Evolutionary conservation across 108 stramenopile species (phyloP).

Genomic region (Skeletonema menzelii): DNA sequence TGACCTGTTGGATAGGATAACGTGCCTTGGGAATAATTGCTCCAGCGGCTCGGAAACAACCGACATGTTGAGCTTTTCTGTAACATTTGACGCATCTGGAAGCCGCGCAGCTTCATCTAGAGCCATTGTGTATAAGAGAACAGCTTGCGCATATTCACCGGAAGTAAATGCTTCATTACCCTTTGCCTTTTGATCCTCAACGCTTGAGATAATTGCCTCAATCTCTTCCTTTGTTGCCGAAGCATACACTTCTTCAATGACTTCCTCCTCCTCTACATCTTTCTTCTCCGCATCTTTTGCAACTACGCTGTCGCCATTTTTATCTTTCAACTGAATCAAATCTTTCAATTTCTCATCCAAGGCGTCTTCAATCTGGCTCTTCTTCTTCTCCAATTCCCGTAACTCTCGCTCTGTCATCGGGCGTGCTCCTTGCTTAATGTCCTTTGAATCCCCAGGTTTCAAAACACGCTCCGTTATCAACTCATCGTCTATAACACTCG

Average conservation of each 20-base stretch:
- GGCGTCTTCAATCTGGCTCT: slow-evolving; percentile 51
- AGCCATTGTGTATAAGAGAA: slow-evolving; percentile 81
- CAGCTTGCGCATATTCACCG: slow-evolving; percentile 90
- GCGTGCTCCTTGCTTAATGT: slow-evolving; percentile 44
- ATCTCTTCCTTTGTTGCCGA: slow-evolving; percentile 68
- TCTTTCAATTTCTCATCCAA: slow-evolving; percentile 68
- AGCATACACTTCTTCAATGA: slow-evolving; percentile 69
- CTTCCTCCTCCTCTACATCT: slow-evolving; percentile 50
- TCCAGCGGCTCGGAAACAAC: background rate
- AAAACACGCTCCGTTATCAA: slow-evolving; percentile 74
- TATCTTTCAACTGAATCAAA: slow-evolving; percentile 47
- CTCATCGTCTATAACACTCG: slow-evolving; percentile 61
- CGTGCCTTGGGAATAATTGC: slow-evolving; percentile 72
- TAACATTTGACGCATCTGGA: slow-evolving; percentile 53
- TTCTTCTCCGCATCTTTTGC: slow-evolving; percentile 49
- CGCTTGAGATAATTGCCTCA: slow-evolving; percentile 64
- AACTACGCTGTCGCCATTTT: slow-evolving; percentile 42
- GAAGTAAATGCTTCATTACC: slow-evolving; percentile 87
- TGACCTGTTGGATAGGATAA: slow-evolving; percentile 81
- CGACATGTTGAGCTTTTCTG: slow-evolving; percentile 9
- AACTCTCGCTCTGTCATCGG: slow-evolving; percentile 46
- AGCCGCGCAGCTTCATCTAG: slow-evolving; percentile 85
- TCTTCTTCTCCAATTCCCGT: slow-evolving; percentile 33
- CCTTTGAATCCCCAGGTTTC: slow-evolving; percentile 57
- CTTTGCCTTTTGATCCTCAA: slow-evolving; percentile 78